A percentile compares a stretch with the other conserved stretches of the same genome.
Conservation (phyloP, 2,329 filamentous ascomycete species). For the Cytospora chrysosperma region DNA sequence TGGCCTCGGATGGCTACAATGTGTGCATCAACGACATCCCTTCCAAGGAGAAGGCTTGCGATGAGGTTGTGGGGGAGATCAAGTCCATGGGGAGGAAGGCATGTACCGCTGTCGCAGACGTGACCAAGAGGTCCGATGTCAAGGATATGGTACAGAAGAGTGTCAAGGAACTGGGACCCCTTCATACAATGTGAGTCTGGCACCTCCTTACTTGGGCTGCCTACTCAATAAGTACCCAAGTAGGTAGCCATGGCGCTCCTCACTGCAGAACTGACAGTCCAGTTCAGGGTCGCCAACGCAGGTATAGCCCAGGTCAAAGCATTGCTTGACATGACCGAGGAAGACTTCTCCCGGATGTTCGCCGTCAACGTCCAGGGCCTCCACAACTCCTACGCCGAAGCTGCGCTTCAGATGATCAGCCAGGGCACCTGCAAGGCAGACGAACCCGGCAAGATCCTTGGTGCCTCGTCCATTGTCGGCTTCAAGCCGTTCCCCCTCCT, state of each 20-base stretch:
- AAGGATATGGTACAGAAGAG: slow-evolving; percentile 48
- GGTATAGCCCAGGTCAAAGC: slow-evolving; percentile 59
- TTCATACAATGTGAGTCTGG: slow-evolving; percentile 32
- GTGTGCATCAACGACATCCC: slow-evolving; percentile 64
- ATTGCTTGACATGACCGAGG: slow-evolving; percentile 54
- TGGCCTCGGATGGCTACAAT: slow-evolving; percentile 65
- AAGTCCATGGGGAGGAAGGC: slow-evolving; percentile 50
- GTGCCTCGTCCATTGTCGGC: slow-evolving; percentile 54
- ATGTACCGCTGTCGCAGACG: slow-evolving; percentile 58
- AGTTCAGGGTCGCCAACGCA: slow-evolving; percentile 55
- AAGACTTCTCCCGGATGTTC: slow-evolving; percentile 60
- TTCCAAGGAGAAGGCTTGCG: slow-evolving; percentile 50
- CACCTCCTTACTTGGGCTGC: too few relatives aligned
- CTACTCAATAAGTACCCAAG: too few relatives aligned
- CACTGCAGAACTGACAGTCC: neutral
- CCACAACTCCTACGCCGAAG: slow-evolving; percentile 63
- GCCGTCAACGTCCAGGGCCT: slow-evolving; percentile 64
- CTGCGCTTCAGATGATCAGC: slow-evolving; percentile 63
- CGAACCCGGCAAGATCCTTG: slow-evolving; percentile 47
- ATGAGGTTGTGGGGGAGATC: slow-evolving; percentile 55
- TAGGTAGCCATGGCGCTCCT: neutral
- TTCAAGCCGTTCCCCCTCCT: slow-evolving; percentile 60
- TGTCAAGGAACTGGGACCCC: slow-evolving; percentile 52
- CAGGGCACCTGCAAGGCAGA: slow-evolving; percentile 46
- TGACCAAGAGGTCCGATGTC: slow-evolving; percentile 56